Conservation (phyloP, 495 filamentous ascomycete species). For the Corynascus novoguineensis region DNA sequence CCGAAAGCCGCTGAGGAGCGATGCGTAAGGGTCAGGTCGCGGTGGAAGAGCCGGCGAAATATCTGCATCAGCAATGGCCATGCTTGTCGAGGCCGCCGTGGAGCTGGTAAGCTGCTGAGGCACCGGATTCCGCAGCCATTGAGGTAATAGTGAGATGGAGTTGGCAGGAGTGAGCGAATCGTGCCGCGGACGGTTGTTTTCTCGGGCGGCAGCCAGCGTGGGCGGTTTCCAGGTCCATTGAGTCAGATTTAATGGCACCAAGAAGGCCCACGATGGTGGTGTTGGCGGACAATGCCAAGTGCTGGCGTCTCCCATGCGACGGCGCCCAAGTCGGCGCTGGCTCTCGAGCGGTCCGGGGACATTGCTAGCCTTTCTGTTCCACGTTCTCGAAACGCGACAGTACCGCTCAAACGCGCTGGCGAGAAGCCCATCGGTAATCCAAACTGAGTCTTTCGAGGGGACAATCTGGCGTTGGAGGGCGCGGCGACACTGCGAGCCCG, state of each 20-base stretch:
- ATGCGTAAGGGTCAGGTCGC: not conserved
- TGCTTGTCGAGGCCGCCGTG: not conserved
- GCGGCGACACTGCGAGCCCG: conserved; percentile 37
- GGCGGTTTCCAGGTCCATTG: conserved; percentile 50
- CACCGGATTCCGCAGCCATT: not conserved
- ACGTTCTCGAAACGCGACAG: conserved; percentile 24
- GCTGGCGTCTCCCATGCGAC: conserved; percentile 44
- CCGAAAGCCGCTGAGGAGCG: conserved; percentile 11
- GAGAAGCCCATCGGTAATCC: conserved; percentile 43
- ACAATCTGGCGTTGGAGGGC: conserved; percentile 34
- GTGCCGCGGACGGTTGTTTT: not conserved
- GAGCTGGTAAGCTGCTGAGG: not conserved
- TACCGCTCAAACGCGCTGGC: conserved; percentile 37
- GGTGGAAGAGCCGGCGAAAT: not conserved
- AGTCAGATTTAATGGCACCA: conserved; percentile 34
- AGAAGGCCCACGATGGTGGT: conserved; percentile 38
- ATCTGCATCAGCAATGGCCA: not conserved
- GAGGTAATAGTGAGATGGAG: not conserved
- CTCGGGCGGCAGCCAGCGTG: conserved; percentile 7
- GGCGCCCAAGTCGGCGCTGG: conserved; percentile 47
- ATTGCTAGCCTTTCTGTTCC: conserved; percentile 27
- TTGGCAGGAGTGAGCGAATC: not conserved
- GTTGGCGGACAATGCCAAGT: conserved; percentile 31
- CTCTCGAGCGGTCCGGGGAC: conserved; percentile 48
- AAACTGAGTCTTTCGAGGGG: conserved; percentile 33